A percentile compares a stretch with the other conserved stretches of the same genome.
phyloP scores from a whole-genome alignment of 495 filamentous ascomycete species.

The Penicillium antarcticum region DNA sequence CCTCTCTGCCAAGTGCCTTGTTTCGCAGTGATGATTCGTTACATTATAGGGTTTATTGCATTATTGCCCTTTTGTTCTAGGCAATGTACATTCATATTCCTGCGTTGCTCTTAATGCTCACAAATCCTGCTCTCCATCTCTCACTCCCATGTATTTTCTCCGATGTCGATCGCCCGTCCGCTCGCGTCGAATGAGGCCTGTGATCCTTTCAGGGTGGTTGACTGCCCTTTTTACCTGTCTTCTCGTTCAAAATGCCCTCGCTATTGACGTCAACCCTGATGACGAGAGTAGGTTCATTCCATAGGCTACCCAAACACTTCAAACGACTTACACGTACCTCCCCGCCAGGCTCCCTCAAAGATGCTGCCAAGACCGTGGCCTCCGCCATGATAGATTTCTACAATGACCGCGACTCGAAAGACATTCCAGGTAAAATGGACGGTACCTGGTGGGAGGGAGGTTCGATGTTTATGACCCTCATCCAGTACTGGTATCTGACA shows the following conservation, averaged over 20 bases:
- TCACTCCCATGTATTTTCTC: neutral
- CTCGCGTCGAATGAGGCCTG: slow-evolving; percentile 2
- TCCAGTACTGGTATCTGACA: slow-evolving; percentile 75
- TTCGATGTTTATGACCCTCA: slow-evolving; percentile 64
- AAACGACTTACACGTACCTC: slow-evolving; percentile 4
- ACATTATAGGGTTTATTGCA: neutral
- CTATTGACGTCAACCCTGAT: slow-evolving; percentile 23
- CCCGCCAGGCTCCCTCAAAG: slow-evolving; percentile 51
- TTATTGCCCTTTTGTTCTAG: neutral
- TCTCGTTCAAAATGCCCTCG: slow-evolving; percentile 15
- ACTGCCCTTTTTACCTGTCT: slow-evolving; percentile 12
- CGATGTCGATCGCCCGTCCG: neutral
- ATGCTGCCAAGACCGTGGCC: slow-evolving; percentile 55
- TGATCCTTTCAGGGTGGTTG: slow-evolving; percentile 7
- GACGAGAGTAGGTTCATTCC: slow-evolving; percentile 19
- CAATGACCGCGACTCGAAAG: slow-evolving; percentile 54
- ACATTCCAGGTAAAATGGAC: slow-evolving; percentile 58
- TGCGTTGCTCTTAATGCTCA: neutral
- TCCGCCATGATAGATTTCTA: slow-evolving; percentile 62
- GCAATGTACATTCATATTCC: neutral
- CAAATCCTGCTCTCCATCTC: neutral
- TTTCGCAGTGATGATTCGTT: neutral
- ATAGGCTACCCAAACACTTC: neutral
- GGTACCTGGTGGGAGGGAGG: slow-evolving; percentile 71
- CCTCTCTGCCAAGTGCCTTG: slow-evolving; percentile 1